phyloP scores from a whole-genome alignment of 1,139 yeast genomes.

The Debaryomyces udenii region DNA sequence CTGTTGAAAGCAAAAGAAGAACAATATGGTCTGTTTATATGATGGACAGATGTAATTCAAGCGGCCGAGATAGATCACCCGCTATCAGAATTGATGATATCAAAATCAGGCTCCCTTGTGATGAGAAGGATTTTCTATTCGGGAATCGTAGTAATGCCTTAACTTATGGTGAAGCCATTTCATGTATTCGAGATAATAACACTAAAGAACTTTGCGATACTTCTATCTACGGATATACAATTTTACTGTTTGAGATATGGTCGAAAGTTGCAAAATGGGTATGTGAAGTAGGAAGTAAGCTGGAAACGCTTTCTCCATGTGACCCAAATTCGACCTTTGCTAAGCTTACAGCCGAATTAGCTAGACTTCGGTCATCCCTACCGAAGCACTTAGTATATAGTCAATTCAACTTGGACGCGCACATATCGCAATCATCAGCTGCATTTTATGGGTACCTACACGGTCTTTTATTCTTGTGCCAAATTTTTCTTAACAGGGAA shows the following conservation, averaged over 20 bases:
- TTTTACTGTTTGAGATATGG: slow-evolving; percentile 37
- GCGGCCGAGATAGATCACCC: slow-evolving; percentile 37
- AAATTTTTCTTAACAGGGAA: slow-evolving; percentile 37
- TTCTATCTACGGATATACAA: slow-evolving; percentile 28
- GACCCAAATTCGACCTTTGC: slow-evolving; percentile 27
- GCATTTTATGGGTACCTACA: slow-evolving; percentile 41
- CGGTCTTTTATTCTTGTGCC: slow-evolving; percentile 34
- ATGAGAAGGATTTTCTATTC: slow-evolving; percentile 28
- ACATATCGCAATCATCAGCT: slow-evolving; percentile 34
- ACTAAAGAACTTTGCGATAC: slow-evolving; percentile 11
- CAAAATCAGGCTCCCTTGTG: slow-evolving; percentile 25
- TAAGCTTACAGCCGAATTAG: slow-evolving; percentile 24
- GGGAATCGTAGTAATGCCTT: slow-evolving; percentile 21
- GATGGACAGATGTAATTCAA: slow-evolving; percentile 46
- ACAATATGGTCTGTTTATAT: slow-evolving; percentile 45
- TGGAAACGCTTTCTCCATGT: slow-evolving; percentile 34
- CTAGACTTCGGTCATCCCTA: slow-evolving; percentile 22
- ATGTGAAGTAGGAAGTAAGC: slow-evolving; percentile 32
- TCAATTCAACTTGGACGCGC: slow-evolving; percentile 32
- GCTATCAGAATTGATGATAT: slow-evolving; percentile 32
- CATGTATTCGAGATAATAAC: slow-evolving; percentile 15
- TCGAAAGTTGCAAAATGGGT: slow-evolving; percentile 37
- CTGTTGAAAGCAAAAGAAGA: slow-evolving; percentile 34
- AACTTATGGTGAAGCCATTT: slow-evolving; percentile 19
- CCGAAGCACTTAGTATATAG: slow-evolving; percentile 28